phyloP scores from a whole-genome alignment of 2,329 filamentous ascomycete genomes.

The Calonectria fujianensis region DNA sequence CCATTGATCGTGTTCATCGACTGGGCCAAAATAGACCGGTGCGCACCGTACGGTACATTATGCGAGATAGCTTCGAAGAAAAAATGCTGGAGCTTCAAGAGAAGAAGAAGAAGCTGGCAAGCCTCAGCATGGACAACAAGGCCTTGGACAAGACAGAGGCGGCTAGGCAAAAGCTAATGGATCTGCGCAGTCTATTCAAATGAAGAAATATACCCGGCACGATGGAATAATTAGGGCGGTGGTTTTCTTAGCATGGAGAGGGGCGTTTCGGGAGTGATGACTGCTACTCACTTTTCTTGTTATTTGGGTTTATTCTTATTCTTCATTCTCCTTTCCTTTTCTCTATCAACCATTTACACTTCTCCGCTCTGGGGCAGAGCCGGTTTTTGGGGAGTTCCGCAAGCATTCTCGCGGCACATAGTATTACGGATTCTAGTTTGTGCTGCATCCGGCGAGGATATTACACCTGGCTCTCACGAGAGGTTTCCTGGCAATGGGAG shows the following conservation, averaged over 20 bases:
- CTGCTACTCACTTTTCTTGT: slow-evolving; percentile 50
- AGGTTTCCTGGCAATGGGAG: slow-evolving; percentile 45
- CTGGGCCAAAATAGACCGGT: slow-evolving; percentile 93
- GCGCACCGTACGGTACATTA: slow-evolving; percentile 90
- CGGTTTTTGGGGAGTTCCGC: slow-evolving; percentile 39
- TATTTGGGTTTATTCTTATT: slow-evolving; percentile 51
- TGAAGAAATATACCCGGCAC: slow-evolving; percentile 55
- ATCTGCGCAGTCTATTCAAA: slow-evolving; percentile 76
- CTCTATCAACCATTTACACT: slow-evolving; percentile 53
- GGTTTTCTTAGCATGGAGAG: slow-evolving; percentile 44
- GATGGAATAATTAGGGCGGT: slow-evolving; percentile 39
- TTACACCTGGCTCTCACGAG: slow-evolving; percentile 57
- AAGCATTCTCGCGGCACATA: slow-evolving; percentile 46
- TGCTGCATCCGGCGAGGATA: slow-evolving; percentile 39
- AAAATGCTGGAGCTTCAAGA: slow-evolving; percentile 92
- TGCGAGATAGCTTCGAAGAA: slow-evolving; percentile 93
- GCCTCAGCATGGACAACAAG: slow-evolving; percentile 85
- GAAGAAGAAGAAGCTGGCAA: slow-evolving; percentile 94
- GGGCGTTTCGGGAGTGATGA: slow-evolving; percentile 49
- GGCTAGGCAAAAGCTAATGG: slow-evolving; percentile 77
- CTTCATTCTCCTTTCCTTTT: slow-evolving; percentile 45
- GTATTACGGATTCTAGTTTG: slow-evolving; percentile 45
- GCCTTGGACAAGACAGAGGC: slow-evolving; percentile 70
- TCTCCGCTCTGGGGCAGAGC: slow-evolving; percentile 30
- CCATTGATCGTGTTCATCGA: slow-evolving; percentile 93